A percentile compares a stretch with the other conserved stretches of the same genome.
These are phyloP conservation scores for Amaranthus tricolor DNA, from an alignment of 179 eudicot species.

Conservation along the genomic window DNA sequence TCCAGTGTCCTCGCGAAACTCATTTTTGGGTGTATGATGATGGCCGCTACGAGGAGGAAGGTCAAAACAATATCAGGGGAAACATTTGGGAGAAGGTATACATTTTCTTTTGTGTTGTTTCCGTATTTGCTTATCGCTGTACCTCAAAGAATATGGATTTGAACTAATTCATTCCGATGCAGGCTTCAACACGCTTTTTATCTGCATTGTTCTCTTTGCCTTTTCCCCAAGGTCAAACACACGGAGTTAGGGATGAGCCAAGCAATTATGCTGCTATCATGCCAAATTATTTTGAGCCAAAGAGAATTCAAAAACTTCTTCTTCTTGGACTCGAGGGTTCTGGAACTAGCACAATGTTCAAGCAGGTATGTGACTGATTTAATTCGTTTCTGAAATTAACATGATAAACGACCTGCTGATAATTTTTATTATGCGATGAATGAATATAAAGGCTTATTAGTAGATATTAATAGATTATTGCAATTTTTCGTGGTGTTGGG, in stretches of 20 bases:
- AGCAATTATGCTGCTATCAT: constrained; percentile 59
- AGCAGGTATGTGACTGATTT: constrained; percentile 57
- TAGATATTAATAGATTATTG: background rate
- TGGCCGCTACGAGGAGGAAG: constrained; percentile 99
- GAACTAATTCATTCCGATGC: constrained; percentile 25
- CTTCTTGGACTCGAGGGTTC: constrained; percentile 79
- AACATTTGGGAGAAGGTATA: constrained; percentile 96
- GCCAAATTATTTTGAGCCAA: constrained; percentile 72
- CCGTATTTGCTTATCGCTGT: background rate
- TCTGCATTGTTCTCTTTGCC: constrained; percentile 87
- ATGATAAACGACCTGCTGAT: constrained; percentile 1
- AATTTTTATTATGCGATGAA: background rate
- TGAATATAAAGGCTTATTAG: background rate
- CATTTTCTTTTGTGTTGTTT: constrained; percentile 9
- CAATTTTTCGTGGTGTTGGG: background rate
- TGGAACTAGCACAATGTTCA: constrained; percentile 96
- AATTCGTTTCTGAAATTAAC: background rate
- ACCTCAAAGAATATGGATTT: constrained; percentile 7
- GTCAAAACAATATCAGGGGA: constrained; percentile 88
- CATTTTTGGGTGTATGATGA: constrained; percentile 98
- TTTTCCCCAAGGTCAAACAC: constrained; percentile 68
- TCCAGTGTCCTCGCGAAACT: constrained; percentile 96
- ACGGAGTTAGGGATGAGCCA: constrained; percentile 59
- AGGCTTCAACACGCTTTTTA: constrained; percentile 82
- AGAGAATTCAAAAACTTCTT: constrained; percentile 71